These are phyloP conservation scores for Viola odorata DNA, from an alignment of 345 rosid genomes.

Conservation along the genomic window DNA sequence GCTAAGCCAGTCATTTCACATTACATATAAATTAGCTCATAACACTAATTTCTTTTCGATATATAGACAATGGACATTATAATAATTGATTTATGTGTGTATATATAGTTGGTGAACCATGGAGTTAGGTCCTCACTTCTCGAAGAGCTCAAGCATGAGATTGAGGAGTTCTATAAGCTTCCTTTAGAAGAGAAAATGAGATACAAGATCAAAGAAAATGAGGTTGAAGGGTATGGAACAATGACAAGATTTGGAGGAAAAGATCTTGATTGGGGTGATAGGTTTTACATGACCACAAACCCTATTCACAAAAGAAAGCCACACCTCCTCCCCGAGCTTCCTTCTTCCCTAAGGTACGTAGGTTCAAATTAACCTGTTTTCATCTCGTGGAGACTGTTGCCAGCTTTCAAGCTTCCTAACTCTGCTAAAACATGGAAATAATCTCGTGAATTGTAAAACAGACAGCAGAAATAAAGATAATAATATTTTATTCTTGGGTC, in stretches of 20 bases:
- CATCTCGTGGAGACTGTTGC: not conserved
- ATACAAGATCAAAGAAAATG: constrained; percentile 20
- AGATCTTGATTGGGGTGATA: constrained; percentile 22
- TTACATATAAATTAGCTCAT: too few relatives aligned
- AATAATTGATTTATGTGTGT: too few relatives aligned
- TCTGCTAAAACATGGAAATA: too few relatives aligned
- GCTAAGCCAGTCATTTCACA: too few relatives aligned
- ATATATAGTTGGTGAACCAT: constrained; percentile 33
- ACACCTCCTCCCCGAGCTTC: constrained; percentile 40
- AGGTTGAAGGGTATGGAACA: constrained; percentile 25
- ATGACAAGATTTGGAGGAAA: not conserved
- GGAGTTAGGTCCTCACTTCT: constrained; percentile 19
- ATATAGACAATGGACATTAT: too few relatives aligned
- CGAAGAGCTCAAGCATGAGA: constrained; percentile 18
- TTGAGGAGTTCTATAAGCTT: constrained; percentile 24
- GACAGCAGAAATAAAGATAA: not conserved
- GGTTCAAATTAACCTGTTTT: not conserved
- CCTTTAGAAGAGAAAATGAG: constrained; percentile 33
- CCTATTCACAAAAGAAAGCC: constrained; percentile 24
- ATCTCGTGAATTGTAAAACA: not conserved
- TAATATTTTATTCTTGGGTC: too few relatives aligned
- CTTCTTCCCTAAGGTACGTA: constrained; percentile 30
- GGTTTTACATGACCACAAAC: constrained; percentile 19
- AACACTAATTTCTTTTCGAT: not conserved
- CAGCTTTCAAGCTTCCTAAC: not conserved